Evolutionary conservation across 352 stramenopile species (phyloP).

Genomic region (Aphanomyces cochlioides): DNA sequence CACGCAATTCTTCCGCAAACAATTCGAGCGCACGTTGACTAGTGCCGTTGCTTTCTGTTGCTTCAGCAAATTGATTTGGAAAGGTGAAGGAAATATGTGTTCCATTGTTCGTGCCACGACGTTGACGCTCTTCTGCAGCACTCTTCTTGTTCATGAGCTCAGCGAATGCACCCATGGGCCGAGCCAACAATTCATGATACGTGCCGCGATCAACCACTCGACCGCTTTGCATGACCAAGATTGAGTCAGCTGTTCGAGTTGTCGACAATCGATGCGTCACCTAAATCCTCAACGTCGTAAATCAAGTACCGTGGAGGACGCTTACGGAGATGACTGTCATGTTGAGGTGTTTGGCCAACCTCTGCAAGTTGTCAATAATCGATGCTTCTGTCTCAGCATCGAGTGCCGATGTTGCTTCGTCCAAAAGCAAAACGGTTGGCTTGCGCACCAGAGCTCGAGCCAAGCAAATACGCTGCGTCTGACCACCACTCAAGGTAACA

Average conservation of each 20-base stretch:
- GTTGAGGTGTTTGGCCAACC: conserved; percentile 76
- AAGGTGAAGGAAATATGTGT: neutral
- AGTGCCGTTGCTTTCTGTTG: neutral
- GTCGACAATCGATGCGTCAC: conserved; percentile 81
- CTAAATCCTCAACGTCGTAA: neutral
- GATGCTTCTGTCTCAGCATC: conserved; percentile 81
- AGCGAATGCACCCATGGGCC: conserved; percentile 56
- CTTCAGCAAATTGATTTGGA: neutral
- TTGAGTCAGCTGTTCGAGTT: conserved; percentile 64
- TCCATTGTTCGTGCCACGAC: neutral
- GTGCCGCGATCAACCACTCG: conserved; percentile 69
- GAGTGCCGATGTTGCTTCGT: conserved; percentile 83
- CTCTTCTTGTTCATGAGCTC: conserved; percentile 65
- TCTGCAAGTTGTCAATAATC: conserved; percentile 73
- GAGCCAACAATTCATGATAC: conserved; percentile 64
- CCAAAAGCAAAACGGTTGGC: conserved; percentile 69
- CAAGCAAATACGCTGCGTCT: conserved; percentile 81
- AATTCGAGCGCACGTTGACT: neutral
- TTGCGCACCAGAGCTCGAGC: conserved; percentile 72
- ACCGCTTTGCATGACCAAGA: conserved; percentile 70
- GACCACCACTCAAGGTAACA: conserved; percentile 73
- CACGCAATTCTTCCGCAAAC: conserved; percentile 6
- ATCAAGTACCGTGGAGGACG: conserved; percentile 14
- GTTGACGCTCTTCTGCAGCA: conserved; percentile 36
- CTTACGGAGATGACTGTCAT: conserved; percentile 79